phyloP scores from a whole-genome alignment of 345 rosid genomes.

The Eucalyptus sp. region DNA sequence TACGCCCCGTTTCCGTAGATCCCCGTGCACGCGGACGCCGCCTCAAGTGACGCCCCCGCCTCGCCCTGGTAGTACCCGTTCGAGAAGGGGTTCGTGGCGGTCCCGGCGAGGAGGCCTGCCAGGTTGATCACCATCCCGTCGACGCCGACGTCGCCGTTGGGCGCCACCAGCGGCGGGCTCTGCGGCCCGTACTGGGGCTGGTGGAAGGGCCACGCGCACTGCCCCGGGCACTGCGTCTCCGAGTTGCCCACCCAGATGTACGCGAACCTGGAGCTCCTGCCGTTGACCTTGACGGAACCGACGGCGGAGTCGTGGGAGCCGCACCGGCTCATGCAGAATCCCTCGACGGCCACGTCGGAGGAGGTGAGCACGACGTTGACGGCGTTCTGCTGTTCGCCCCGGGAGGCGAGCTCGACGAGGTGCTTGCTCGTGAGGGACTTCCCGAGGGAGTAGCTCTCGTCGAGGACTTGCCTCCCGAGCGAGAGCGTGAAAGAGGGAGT shows the following conservation, averaged over 20 bases:
- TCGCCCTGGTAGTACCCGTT: conserved; percentile 77
- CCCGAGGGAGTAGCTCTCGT: conserved; percentile 52
- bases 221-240: conserved; percentile 32
- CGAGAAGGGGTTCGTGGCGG: conserved; percentile 66
- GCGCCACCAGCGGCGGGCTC: neutral
- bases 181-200: neutral
- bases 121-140: conserved; percentile 42
- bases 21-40: conserved; percentile 79
- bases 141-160: conserved; percentile 51
- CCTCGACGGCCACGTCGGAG: conserved; percentile 38
- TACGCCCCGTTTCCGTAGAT: conserved; percentile 73
- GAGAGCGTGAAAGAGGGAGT: conserved; percentile 14
- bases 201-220: conserved; percentile 59
- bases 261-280: conserved; percentile 22
- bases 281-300: conserved; percentile 7
- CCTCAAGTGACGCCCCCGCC: conserved; percentile 70
- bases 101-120: conserved; percentile 56
- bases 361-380: conserved; percentile 52
- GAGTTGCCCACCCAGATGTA: conserved; percentile 77
- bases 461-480: conserved; percentile 43
- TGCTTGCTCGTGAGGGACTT: conserved; percentile 42
- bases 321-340: conserved; percentile 45
- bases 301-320: conserved; percentile 54
- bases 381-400: conserved; percentile 35
- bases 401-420: conserved; percentile 39